Percentiles rank a stretch among this genome's conserved stretches.
phyloP scores from a whole-genome alignment of 2,329 filamentous ascomycete species.

The Cladorrhinum sp. region DNA sequence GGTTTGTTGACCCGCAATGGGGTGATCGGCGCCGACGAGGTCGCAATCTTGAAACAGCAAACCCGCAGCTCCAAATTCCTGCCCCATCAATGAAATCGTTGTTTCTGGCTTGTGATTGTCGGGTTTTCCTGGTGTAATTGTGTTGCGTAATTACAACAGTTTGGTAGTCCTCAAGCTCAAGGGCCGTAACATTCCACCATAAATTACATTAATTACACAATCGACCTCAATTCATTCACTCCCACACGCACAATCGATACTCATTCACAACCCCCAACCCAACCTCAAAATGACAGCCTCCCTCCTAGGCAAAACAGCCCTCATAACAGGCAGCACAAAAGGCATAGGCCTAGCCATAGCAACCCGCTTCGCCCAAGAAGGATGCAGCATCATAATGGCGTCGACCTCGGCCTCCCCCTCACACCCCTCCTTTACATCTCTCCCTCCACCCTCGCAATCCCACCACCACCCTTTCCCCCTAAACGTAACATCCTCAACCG shows the following conservation, averaged over 20 bases:
- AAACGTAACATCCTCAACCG: not conserved
- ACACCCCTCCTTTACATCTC: not conserved
- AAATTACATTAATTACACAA: not conserved
- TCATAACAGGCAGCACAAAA: conserved; percentile 68
- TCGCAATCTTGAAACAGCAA: too few species aligned
- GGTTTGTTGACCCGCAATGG: too few species aligned
- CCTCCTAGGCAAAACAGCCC: conserved; percentile 46
- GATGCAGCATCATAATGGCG: conserved; percentile 44
- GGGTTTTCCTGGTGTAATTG: too few species aligned
- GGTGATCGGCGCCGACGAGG: too few species aligned
- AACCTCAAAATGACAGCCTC: conserved; percentile 27
- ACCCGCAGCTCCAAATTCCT: too few species aligned
- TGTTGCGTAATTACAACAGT: not conserved
- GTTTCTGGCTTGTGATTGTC: not conserved
- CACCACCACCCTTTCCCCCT: not conserved
- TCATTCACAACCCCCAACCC: not conserved
- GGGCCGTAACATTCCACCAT: not conserved
- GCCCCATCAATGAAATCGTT: too few species aligned
- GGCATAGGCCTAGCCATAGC: conserved; percentile 70
- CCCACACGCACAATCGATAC: not conserved
- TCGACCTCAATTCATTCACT: not conserved
- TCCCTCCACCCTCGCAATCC: not conserved
- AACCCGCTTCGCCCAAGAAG: conserved; percentile 59
- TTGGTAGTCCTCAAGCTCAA: not conserved
- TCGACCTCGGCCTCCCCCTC: conserved; percentile 47